Evolutionary conservation across 306 rosid species (phyloP).

Genomic region (Ziziphus jujuba): DNA sequence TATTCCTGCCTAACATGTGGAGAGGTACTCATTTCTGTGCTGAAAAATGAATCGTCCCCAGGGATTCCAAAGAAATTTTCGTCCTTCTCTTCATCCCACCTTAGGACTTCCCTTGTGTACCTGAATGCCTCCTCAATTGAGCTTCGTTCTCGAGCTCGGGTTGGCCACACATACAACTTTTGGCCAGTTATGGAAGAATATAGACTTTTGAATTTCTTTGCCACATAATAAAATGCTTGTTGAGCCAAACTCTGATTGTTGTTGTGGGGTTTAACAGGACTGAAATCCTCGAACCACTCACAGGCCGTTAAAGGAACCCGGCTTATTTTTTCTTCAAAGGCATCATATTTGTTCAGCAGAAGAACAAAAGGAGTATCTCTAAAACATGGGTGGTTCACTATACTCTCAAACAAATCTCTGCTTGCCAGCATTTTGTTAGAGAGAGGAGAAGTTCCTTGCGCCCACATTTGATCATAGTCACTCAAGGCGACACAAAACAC

Average conservation of each 20-base stretch:
- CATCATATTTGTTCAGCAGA: conserved; percentile 73
- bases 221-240: conserved; percentile 71
- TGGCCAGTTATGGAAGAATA: conserved; percentile 54
- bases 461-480: conserved; percentile 78
- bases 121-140: conserved; percentile 75
- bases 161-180: conserved; percentile 72
- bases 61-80: conserved; percentile 50
- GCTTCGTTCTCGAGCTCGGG: conserved; percentile 60
- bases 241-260: conserved; percentile 69
- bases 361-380: conserved; percentile 71
- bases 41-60: conserved; percentile 72
- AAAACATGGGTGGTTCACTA: conserved; percentile 76
- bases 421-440: conserved; percentile 70
- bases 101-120: conserved; percentile 74
- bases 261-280: conserved; percentile 67
- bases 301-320: conserved; percentile 65
- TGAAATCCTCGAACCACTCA: conserved; percentile 81
- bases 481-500: conserved; percentile 79
- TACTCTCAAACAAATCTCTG: conserved; percentile 74
- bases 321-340: conserved; percentile 71
- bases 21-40: conserved; percentile 69
- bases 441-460: conserved; percentile 39
- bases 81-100: conserved; percentile 82
- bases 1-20: conserved; percentile 60
- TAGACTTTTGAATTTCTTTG: conserved; percentile 85